phyloP scores from a whole-genome alignment of 192 early-diverging fungal genomes.

The Coemansia sp. region DNA sequence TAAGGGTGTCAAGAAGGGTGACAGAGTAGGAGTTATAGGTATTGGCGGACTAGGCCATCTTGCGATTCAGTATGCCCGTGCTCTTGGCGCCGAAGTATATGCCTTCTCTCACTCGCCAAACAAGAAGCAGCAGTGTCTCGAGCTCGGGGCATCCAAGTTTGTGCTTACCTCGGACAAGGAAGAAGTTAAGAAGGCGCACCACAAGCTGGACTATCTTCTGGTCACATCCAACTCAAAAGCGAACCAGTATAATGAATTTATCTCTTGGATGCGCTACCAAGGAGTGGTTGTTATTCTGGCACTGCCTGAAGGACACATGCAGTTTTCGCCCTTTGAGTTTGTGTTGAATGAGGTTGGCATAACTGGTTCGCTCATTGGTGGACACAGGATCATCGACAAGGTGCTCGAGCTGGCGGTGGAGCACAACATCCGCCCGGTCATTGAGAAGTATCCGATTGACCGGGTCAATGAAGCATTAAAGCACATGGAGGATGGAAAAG shows the following conservation, averaged over 20 bases:
- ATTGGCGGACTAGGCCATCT: conserved; percentile 79
- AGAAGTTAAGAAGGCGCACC: conserved; percentile 18
- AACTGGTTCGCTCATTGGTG: conserved; percentile 69
- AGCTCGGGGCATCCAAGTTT: conserved; percentile 62
- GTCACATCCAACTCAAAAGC: conserved; percentile 28
- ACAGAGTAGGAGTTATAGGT: conserved; percentile 70
- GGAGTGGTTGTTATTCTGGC: conserved; percentile 68
- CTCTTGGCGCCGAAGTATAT: conserved; percentile 52
- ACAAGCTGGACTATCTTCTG: conserved; percentile 37
- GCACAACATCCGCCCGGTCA: conserved; percentile 61
- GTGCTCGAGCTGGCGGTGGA: conserved; percentile 69
- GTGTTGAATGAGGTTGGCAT: conserved; percentile 54
- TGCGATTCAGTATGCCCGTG: conserved; percentile 64
- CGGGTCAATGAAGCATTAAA: conserved; percentile 65
- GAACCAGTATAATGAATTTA: conserved; percentile 52
- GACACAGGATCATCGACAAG: conserved; percentile 56
- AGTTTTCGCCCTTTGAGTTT: conserved; percentile 48
- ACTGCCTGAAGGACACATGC: conserved; percentile 59
- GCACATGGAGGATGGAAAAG: conserved; percentile 61
- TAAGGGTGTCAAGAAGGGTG: conserved; percentile 60
- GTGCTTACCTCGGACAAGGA: conserved; percentile 35
- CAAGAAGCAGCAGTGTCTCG: conserved; percentile 56
- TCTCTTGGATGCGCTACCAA: conserved; percentile 56
- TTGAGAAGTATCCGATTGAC: conserved; percentile 64
- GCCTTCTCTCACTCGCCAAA: conserved; percentile 60